These are phyloP conservation scores for Fragaria ananassa DNA, from an alignment of 306 rosid species.

Conservation along the genomic window DNA sequence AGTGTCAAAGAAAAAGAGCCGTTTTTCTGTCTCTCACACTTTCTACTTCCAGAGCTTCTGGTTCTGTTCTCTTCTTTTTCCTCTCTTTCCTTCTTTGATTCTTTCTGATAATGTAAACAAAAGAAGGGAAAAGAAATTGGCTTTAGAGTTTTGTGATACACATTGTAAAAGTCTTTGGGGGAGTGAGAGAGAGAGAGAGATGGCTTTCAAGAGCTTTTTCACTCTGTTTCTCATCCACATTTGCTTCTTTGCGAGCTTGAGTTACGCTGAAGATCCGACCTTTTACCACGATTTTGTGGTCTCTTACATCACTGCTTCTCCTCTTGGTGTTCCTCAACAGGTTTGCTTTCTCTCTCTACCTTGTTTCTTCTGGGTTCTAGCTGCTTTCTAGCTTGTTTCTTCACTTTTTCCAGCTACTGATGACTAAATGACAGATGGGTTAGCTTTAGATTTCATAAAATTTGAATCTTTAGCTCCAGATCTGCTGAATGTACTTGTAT, in stretches of 20 bases:
- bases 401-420: neutral
- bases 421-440: constrained; percentile 25
- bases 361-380: neutral
- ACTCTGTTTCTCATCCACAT: constrained; percentile 26
- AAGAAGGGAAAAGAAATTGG: constrained; percentile 15
- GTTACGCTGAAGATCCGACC: constrained; percentile 47
- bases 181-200: constrained; percentile 2
- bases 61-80: neutral
- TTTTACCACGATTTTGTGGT: constrained; percentile 36
- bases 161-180: constrained; percentile 16
- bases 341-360: constrained; percentile 26
- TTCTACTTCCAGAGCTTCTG: neutral
- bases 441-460: constrained; percentile 28
- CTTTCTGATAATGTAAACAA: constrained; percentile 43
- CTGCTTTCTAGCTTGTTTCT: neutral
- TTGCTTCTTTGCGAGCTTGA: constrained; percentile 37
- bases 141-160: constrained; percentile 19
- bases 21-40: neutral
- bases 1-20: neutral
- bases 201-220: constrained; percentile 34
- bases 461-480: constrained; percentile 33
- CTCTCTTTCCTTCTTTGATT: constrained; percentile 8
- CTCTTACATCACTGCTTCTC: constrained; percentile 54
- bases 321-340: constrained; percentile 53
- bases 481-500: constrained; percentile 29